These are phyloP conservation scores for Rosa lucieae DNA, from an alignment of 306 rosid genomes.

Conservation along the genomic window DNA sequence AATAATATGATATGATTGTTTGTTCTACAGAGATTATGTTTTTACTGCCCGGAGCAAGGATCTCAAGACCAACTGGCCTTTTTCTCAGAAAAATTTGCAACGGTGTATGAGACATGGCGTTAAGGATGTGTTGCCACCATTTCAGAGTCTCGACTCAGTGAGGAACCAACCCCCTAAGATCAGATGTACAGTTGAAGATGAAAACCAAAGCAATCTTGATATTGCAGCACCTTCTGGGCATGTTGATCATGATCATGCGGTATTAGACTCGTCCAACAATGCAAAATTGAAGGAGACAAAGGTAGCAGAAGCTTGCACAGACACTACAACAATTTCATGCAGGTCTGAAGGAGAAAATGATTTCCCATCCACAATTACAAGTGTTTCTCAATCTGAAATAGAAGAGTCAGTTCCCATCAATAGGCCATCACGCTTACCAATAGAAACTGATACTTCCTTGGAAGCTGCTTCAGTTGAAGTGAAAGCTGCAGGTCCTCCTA, in stretches of 20 bases:
- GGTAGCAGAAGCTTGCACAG: constrained; percentile 29
- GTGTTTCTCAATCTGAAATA: constrained; percentile 41
- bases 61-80: constrained; percentile 57
- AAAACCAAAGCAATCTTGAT: constrained; percentile 19
- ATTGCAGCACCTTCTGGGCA: constrained; percentile 30
- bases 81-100: constrained; percentile 50
- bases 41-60: constrained; percentile 46
- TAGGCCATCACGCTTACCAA: constrained; percentile 32
- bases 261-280: constrained; percentile 15
- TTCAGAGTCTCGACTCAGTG: constrained; percentile 39
- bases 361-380: constrained; percentile 43
- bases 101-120: constrained; percentile 59
- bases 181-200: constrained; percentile 30
- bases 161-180: constrained; percentile 28
- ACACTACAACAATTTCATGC: constrained; percentile 32
- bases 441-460: constrained; percentile 29
- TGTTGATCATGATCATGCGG: constrained; percentile 29
- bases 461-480: constrained; percentile 39
- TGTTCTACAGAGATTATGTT: constrained; percentile 57
- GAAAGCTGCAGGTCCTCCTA: constrained; percentile 22
- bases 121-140: constrained; percentile 54
- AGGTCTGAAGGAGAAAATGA: constrained; percentile 50
- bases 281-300: constrained; percentile 33
- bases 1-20: constrained; percentile 8
- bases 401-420: constrained; percentile 42